phyloP scores from a whole-genome alignment of 192 early-diverging fungal genomes.

The Thamnidium elegans region DNA sequence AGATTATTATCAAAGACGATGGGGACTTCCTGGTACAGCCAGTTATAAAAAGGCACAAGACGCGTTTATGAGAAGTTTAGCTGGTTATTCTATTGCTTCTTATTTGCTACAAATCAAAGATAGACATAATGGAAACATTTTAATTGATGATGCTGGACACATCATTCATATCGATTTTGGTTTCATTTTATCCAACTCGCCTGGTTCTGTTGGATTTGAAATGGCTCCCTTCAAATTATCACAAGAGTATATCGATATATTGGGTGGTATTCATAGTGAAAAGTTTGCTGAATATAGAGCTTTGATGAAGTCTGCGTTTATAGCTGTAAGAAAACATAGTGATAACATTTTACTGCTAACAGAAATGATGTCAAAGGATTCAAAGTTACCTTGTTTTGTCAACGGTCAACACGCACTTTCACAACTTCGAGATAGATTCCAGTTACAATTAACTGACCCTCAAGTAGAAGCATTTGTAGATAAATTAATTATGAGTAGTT shows the following conservation, averaged over 20 bases:
- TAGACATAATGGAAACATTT: constrained; percentile 95
- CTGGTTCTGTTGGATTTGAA: constrained; percentile 97
- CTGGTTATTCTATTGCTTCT: constrained; percentile 88
- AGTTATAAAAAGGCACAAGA: constrained; percentile 83
- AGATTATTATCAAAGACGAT: constrained; percentile 75
- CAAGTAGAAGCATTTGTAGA: constrained; percentile 87
- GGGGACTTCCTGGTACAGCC: constrained; percentile 76
- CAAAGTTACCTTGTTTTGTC: constrained; percentile 64
- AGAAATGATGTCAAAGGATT: constrained; percentile 91
- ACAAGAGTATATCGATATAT: constrained; percentile 93
- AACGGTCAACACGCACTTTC: constrained; percentile 54
- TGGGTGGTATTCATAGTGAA: constrained; percentile 83
- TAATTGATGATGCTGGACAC: constrained; percentile 80
- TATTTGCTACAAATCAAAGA: constrained; percentile 95
- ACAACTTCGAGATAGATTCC: constrained; percentile 86
- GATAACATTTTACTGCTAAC: constrained; percentile 86
- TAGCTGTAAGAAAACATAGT: constrained; percentile 81
- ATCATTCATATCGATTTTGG: constrained; percentile 94
- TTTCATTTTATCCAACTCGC: constrained; percentile 96
- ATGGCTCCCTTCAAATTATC: constrained; percentile 96
- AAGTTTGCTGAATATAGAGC: constrained; percentile 84
- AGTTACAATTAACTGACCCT: constrained; percentile 76
- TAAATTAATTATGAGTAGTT: constrained; percentile 79
- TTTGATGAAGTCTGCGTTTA: constrained; percentile 79
- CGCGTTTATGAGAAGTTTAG: constrained; percentile 90